Base-by-base conservation (phyloP, 164 flowering plant species). In the Vitis rotundifolia region DNA sequence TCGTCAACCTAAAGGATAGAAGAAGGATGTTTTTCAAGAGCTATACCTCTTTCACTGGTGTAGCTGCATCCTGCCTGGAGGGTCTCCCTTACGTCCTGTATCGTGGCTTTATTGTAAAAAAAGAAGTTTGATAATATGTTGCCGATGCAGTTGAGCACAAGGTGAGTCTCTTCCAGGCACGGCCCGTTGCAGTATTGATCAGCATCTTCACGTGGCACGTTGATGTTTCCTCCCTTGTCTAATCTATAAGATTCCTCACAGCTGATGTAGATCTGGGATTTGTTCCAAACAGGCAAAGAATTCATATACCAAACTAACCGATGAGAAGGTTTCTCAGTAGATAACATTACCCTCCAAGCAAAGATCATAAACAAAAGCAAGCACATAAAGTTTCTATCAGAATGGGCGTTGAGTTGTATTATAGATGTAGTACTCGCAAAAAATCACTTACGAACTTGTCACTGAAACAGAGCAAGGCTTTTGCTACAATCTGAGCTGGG, bases 161-260 rank as follows among this genome's bases (percentile, higher is more conserved):
- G 80, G 61, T 87, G 62, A n/a, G 97, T 92, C 79, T 92, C 98
- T 0, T 48, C 37, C 19, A 87, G 69, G 81, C 98, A 94, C 13
- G 98, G 91, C 8, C 98, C 97, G 0, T 63, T 48, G 78, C 98
- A 92, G 81, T 73, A 94, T 31, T 76, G 63, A 49, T 92, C 89
- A 0, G 90, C 79, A 31, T 77, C 69, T 8, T 82, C 89, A 2
- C 31, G 71, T 49, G 94, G 85, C 19, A 94, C 89, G 26, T 90
- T 61, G 37, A 94, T 69, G 59, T 84, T 67, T 18, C 99, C 97
- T 7, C 71, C 80, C 67, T 67, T 79, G 0, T 72, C 81, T 77
- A 92, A 66, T 76, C 97, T 85, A 69, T 79, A 91, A 1, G 84
- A 65, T 54, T 92, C 91, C n/a, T 84, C 84, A 67, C 97, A 94